phyloP scores from a whole-genome alignment of 148 eudicot genomes.

The Bassia scoparia region DNA sequence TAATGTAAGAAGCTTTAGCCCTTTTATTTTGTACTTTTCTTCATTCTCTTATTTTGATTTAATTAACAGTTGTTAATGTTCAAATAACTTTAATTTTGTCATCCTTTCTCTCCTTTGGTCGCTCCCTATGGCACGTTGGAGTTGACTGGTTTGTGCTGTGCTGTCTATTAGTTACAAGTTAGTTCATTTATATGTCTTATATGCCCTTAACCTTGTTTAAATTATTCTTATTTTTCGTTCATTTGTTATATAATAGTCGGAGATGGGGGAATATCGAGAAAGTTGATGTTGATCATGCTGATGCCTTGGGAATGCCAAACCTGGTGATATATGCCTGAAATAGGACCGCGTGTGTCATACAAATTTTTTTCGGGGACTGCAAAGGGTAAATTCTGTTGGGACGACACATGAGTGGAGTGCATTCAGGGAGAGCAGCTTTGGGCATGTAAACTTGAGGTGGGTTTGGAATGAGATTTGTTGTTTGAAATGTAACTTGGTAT shows the following conservation, averaged over 20 bases:
- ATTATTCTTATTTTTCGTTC: not conserved
- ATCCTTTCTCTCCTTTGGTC: not conserved
- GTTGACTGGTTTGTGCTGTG: not conserved
- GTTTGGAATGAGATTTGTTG: not conserved
- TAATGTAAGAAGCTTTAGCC: constrained; percentile 64
- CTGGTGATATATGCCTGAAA: constrained; percentile 66
- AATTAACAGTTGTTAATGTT: not conserved
- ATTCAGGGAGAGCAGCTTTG: constrained; percentile 90
- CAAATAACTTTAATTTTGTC: not conserved
- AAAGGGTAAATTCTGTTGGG: constrained; percentile 90
- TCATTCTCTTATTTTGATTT: not conserved
- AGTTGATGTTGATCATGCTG: no score
- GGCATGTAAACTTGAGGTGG: constrained; percentile 87
- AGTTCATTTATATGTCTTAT: not conserved
- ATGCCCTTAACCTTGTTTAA: not conserved
- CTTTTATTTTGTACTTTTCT: no score
- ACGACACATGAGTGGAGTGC: constrained; percentile 92
- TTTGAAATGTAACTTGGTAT: not conserved
- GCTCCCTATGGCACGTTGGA: not conserved
- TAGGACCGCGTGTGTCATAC: constrained; percentile 75
- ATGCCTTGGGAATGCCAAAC: constrained; percentile 70
- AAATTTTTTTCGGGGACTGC: constrained; percentile 74
- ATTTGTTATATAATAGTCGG: no score
- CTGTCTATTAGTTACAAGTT: not conserved
- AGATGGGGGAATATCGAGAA: no score